Evolutionary conservation across 2,329 filamentous ascomycete species (phyloP).

Genomic region (Clonostachys chloroleuca): DNA sequence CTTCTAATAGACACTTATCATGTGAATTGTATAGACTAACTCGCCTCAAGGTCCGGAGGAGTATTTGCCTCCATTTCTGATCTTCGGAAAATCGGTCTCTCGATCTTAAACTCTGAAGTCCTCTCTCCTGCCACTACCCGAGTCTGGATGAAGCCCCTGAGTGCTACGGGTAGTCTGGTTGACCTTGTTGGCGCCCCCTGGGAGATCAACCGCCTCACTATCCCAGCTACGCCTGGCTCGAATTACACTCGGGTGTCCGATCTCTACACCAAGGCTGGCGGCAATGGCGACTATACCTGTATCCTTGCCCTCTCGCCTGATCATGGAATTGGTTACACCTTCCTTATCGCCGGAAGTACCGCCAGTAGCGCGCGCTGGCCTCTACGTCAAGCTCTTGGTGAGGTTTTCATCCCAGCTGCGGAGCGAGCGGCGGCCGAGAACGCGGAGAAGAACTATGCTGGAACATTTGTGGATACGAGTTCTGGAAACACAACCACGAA

Average conservation of each 20-base stretch:
- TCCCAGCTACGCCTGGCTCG: slow-evolving; percentile 2
- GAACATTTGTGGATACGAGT: slow-evolving; percentile 6
- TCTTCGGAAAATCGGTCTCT: slow-evolving; percentile 7
- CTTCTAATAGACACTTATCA: background rate
- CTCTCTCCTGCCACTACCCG: slow-evolving; percentile 3
- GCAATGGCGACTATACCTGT: slow-evolving; percentile 15
- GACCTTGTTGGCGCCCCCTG: slow-evolving; percentile 9
- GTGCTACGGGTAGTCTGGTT: slow-evolving; percentile 5
- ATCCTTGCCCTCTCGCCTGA: slow-evolving; percentile 12
- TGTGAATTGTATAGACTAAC: background rate
- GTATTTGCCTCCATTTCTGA: slow-evolving; percentile 4
- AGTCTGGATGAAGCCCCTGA: slow-evolving; percentile 10
- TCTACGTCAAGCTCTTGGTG: slow-evolving; percentile 8
- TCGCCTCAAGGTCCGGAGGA: slow-evolving; percentile 6
- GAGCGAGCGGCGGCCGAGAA: slow-evolving; percentile 11
- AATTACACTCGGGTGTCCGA: slow-evolving; percentile 18
- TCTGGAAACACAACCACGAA: slow-evolving; percentile 8
- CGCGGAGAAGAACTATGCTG: slow-evolving; percentile 7
- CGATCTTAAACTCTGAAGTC: slow-evolving; percentile 10
- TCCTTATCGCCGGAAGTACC: slow-evolving; percentile 14
- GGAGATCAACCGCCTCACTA: slow-evolving; percentile 10
- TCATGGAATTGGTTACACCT: slow-evolving; percentile 14
- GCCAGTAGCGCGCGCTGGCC: slow-evolving; percentile 9
- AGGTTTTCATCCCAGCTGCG: slow-evolving; percentile 9
- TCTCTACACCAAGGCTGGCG: slow-evolving; percentile 16